Evolutionary conservation across 2,329 filamentous ascomycete genomes (phyloP).

Genomic region (Anthostomella pinea): DNA sequence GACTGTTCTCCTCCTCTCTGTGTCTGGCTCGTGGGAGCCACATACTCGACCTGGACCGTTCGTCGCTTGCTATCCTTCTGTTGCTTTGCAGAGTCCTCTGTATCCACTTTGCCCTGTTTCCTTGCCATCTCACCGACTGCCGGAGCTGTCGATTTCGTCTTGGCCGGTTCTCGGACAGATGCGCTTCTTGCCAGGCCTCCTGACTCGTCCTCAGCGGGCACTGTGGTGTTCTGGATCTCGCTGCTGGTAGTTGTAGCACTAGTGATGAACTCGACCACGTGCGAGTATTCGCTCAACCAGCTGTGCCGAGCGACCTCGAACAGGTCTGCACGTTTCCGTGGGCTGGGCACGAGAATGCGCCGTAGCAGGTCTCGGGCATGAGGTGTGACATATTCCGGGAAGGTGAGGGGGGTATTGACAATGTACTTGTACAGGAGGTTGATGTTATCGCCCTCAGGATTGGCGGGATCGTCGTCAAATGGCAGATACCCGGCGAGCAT

Average conservation of each 20-base stretch:
- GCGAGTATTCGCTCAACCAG: slow-evolving; percentile 96
- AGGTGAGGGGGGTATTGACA: slow-evolving; percentile 92
- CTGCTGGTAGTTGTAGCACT: slow-evolving; percentile 86
- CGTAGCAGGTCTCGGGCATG: slow-evolving; percentile 90
- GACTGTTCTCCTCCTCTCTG: slow-evolving; percentile 58
- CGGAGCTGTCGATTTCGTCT: slow-evolving; percentile 55
- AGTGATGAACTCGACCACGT: slow-evolving; percentile 94
- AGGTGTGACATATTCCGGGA: slow-evolving; percentile 97
- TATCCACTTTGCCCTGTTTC: slow-evolving; percentile 73
- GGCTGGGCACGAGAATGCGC: slow-evolving; percentile 91
- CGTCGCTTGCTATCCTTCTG: slow-evolving; percentile 87
- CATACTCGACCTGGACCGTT: slow-evolving; percentile 97
- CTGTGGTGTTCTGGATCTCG: slow-evolving; percentile 79
- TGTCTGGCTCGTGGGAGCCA: slow-evolving; percentile 84
- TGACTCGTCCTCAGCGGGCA: slow-evolving; percentile 57
- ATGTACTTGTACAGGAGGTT: slow-evolving; percentile 99
- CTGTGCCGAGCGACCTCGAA: slow-evolving; percentile 98
- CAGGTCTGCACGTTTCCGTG: slow-evolving; percentile 87
- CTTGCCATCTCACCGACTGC: slow-evolving; percentile 63
- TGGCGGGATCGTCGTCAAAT: slow-evolving; percentile 96
- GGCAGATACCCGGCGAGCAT: slow-evolving; percentile 98
- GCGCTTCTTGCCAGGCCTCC: slow-evolving; percentile 76
- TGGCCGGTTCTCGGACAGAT: slow-evolving; percentile 84
- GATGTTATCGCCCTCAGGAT: slow-evolving; percentile 98
- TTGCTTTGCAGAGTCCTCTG: slow-evolving; percentile 58